phyloP scores from a whole-genome alignment of 2,329 filamentous ascomycete genomes.

The Graphilbum fragrans region DNA sequence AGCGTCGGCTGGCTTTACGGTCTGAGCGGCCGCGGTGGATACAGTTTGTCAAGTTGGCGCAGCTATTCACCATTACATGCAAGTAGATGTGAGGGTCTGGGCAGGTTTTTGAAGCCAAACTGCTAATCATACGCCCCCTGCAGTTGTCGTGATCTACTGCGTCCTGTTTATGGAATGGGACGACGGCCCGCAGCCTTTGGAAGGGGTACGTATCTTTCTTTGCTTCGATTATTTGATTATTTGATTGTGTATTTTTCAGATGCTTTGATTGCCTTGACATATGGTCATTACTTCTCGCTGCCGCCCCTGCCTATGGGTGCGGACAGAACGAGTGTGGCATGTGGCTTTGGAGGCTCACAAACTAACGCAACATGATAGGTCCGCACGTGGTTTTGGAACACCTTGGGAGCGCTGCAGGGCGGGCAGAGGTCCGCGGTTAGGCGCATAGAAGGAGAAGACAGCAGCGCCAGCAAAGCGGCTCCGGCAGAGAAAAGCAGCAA shows the following conservation, averaged over 20 bases:
- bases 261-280: no score
- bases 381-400: slow-evolving; percentile 14
- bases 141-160: slow-evolving; percentile 42
- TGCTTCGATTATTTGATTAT: no score
- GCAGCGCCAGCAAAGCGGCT: neutral
- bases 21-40: slow-evolving; percentile 51
- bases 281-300: no score
- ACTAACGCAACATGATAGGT: slow-evolving; percentile 10
- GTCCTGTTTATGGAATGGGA: slow-evolving; percentile 52
- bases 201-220: slow-evolving; percentile 29
- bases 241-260: no score
- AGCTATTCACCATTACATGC: slow-evolving; percentile 48
- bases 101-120: neutral
- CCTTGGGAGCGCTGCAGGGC: slow-evolving; percentile 6
- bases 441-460: neutral
- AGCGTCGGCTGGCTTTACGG: slow-evolving; percentile 52
- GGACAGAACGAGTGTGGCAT: no score
- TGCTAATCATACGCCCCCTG: neutral
- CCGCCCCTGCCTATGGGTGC: neutral
- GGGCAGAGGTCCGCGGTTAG: slow-evolving; percentile 1
- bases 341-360: neutral
- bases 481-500: no score
- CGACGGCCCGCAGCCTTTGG: slow-evolving; percentile 32
- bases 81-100: no score
- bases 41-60: slow-evolving; percentile 51